Evolutionary conservation across 2,329 filamentous ascomycete species (phyloP).

Genomic region (Alternaria infectoria): DNA sequence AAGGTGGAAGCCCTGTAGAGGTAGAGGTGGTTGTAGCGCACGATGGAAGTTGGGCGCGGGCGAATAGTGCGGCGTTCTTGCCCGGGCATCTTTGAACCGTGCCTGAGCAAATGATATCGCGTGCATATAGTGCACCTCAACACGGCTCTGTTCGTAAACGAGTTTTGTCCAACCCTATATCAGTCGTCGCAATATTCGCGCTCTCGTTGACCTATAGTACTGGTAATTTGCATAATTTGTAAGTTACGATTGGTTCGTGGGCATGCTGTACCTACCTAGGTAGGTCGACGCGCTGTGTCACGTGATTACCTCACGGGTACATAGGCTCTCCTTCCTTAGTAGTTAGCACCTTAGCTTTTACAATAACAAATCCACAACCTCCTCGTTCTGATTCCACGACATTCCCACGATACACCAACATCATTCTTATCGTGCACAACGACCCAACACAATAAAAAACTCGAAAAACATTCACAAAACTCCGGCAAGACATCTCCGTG

Average conservation of each 20-base stretch:
- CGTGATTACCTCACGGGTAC: background rate
- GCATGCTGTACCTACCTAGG: background rate
- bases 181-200: background rate
- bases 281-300: background rate
- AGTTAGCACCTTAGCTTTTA: background rate
- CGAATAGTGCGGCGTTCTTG: slow-evolving; percentile 43
- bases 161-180: background rate
- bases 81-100: slow-evolving; percentile 20
- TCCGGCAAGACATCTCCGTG: background rate
- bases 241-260: background rate
- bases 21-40: slow-evolving; percentile 60
- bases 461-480: background rate
- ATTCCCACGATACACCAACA: background rate
- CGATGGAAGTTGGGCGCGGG: slow-evolving; percentile 56
- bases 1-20: slow-evolving; percentile 33
- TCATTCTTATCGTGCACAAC: background rate
- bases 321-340: background rate
- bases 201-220: background rate
- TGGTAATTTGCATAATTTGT: background rate
- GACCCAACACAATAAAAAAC: background rate
- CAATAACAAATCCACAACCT: background rate
- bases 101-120: background rate
- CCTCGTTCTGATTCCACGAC: background rate
- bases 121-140: background rate
- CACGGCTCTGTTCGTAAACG: background rate